Evolutionary conservation across 192 early-diverging fungal species (phyloP), one percentile per base, ranked within the genome.

Genomic region (Glomus cerebriforme): DNA sequence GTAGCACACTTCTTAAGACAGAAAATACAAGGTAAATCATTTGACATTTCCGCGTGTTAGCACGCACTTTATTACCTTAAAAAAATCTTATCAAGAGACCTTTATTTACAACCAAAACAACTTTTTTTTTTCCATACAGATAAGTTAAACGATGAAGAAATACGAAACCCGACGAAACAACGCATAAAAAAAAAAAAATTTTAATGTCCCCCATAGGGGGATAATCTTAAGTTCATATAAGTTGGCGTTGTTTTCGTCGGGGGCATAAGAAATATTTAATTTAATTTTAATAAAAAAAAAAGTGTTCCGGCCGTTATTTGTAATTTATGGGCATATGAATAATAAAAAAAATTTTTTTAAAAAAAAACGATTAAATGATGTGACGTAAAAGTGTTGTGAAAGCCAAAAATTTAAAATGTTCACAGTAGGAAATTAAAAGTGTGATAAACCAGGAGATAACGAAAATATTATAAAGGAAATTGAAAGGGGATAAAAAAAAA

Each of bases 151-250:
- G 32, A 32, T 31, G 31, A 62, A 27, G 29, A 68, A 68, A 68
- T 68, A 68, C 66, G 35, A 68, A 68, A 17, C 66, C 66, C 35
- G 66, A 68, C 66, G 10, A 68, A 68, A 64, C 66, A 32, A 68
- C 34, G 66, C 66, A 29, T 39, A 39, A 64, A 64, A 31, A 64
- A 64, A 27, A 64, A 29, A 13, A 64, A 31, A 32, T 27, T 12
- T 9, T 2, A 15, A 31, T 26, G 27, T 31, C 64, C 64, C n/a
- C 64, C 15, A 35, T 35, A 24, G 19, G 32, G 27, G 19, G 32
- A 9, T 3, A 68, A 68, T 17, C 66, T 32, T 35, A 68, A 22
- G 15, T 68, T 22, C 34, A 35, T 35, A 68, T n/a, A 35, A 35
- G 34, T 17, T 68, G 17, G 35, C 31, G 66, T 68, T 64, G 29